Base-by-base conservation (phyloP, 495 filamentous ascomycete genomes). In the Glutinoglossum americanum region DNA sequence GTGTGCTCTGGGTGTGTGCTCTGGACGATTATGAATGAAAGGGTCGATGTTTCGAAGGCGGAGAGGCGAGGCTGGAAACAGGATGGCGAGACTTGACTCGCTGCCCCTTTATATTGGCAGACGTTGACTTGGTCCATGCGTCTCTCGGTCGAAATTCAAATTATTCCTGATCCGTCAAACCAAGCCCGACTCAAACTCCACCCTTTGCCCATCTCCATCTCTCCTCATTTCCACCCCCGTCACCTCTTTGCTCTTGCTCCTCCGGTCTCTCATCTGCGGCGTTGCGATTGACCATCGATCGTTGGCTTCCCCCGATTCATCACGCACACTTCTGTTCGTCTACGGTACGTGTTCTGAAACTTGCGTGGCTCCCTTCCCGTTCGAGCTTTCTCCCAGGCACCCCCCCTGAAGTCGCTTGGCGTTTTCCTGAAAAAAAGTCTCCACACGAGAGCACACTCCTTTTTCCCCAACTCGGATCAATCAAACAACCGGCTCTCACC, bases 281-380 rank as follows among this genome's bases (percentile, higher is more conserved):
- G 25, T 32, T 27, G 49, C 49, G 49, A 53, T 30, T 53, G 23
- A 45, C 15, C 15, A 41, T 41, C 49, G 15, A 17, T 53, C 49
- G 49, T 30, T 53, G 41, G 49, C 49, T 27, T n/a, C n/a, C 6
- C 5, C 23, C 25, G 23, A 10, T n/a, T 15, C 49, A n/a, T 19
- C 49, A 28, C 49, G 3, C 37, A 11, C 37, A 3, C 15, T 30
- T 30, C 49, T 6, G 7, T 53, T 53, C 49, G 49, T 53, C 49
- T 17, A 53, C 49, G 49, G 49, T 53, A 53, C 28, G 49, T 53
- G 28, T 32, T 53, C 49, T 53, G 49, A 53, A 53, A 53, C 49
- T 17, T 15, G 23, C 49, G 49, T 53, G 49, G 49, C 49, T 53
- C 49, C 49, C 17, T 53, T 53, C 49, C 49, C 25, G 25, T 30